phyloP scores from a whole-genome alignment of 441 rosid species.

The Gossypium lobatum region DNA sequence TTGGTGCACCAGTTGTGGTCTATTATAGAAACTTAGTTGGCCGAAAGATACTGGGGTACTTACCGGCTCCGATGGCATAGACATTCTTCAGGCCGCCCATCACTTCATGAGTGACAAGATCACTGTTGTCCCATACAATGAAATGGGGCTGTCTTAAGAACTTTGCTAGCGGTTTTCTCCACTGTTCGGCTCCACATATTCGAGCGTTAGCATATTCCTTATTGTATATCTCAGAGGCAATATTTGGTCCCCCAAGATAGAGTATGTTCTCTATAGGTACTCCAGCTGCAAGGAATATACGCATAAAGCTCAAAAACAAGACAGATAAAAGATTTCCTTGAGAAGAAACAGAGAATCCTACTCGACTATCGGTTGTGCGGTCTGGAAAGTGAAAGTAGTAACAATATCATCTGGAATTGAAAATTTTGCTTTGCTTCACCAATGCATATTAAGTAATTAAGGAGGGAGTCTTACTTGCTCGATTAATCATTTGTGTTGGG shows the following conservation, averaged over 20 bases:
- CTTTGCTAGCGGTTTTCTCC: constrained; percentile 75
- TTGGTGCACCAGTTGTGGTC: not conserved
- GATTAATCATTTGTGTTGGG: constrained; percentile 68
- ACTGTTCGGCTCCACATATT: constrained; percentile 67
- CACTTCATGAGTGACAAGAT: constrained; percentile 48
- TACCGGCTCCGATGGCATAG: constrained; percentile 84
- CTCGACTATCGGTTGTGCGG: not conserved
- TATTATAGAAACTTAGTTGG: not conserved
- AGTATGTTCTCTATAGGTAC: constrained; percentile 58
- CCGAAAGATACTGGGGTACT: constrained; percentile 7
- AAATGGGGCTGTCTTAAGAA: constrained; percentile 76
- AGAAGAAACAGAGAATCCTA: not conserved
- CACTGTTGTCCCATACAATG: constrained; percentile 78
- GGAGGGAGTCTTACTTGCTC: constrained; percentile 48
- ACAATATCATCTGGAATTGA: not conserved
- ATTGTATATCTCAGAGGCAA: constrained; percentile 73
- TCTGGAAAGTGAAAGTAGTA: not conserved
- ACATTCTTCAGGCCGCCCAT: constrained; percentile 82
- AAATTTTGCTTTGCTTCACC: not conserved
- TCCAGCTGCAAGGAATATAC: constrained; percentile 46
- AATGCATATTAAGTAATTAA: constrained; percentile 11
- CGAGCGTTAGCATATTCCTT: constrained; percentile 80
- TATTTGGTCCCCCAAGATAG: constrained; percentile 81
- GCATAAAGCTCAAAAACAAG: not conserved
- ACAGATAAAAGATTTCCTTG: not conserved